phyloP scores from a whole-genome alignment of 2,329 filamentous ascomycete species.

The Hyphodiscus sp. region DNA sequence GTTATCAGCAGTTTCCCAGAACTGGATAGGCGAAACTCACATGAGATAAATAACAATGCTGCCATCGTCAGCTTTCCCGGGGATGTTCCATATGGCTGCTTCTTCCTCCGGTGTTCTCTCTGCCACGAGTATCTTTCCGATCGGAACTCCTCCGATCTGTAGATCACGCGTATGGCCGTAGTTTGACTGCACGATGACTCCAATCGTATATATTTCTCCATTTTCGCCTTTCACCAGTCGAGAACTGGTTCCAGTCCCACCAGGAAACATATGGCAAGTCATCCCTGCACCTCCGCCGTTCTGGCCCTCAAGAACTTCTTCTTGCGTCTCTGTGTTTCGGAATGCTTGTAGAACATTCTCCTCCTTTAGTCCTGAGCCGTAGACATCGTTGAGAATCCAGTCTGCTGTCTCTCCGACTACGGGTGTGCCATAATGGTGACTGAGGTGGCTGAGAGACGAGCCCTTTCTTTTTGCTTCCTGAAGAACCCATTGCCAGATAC shows the following conservation, averaged over 20 bases:
- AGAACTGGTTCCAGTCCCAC: slow-evolving; percentile 57
- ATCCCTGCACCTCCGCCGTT: slow-evolving; percentile 63
- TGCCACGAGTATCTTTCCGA: slow-evolving; percentile 50
- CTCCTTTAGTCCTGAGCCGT: slow-evolving; percentile 46
- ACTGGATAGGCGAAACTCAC: slow-evolving; percentile 4
- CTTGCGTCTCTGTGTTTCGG: slow-evolving; percentile 40
- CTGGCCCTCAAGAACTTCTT: slow-evolving; percentile 52
- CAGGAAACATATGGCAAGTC: slow-evolving; percentile 60
- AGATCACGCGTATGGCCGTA: slow-evolving; percentile 54
- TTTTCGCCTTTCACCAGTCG: slow-evolving; percentile 44
- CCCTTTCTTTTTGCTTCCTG: slow-evolving; percentile 15
- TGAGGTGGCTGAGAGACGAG: slow-evolving; percentile 13
- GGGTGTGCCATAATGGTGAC: slow-evolving; percentile 35
- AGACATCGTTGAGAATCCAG: slow-evolving; percentile 52
- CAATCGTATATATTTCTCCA: slow-evolving; percentile 48
- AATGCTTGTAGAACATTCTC: slow-evolving; percentile 50
- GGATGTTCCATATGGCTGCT: not conserved
- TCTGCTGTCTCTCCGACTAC: slow-evolving; percentile 59
- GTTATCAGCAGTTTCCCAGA: not conserved
- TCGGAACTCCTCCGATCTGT: slow-evolving; percentile 52
- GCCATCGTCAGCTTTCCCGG: slow-evolving; percentile 49
- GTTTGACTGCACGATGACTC: slow-evolving; percentile 58
- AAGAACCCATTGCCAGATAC: slow-evolving; percentile 25
- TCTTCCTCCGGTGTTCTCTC: slow-evolving; percentile 24
- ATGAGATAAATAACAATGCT: slow-evolving; percentile 55